Conservation (phyloP, 345 rosid species). For the Brassica rapa region DNA sequence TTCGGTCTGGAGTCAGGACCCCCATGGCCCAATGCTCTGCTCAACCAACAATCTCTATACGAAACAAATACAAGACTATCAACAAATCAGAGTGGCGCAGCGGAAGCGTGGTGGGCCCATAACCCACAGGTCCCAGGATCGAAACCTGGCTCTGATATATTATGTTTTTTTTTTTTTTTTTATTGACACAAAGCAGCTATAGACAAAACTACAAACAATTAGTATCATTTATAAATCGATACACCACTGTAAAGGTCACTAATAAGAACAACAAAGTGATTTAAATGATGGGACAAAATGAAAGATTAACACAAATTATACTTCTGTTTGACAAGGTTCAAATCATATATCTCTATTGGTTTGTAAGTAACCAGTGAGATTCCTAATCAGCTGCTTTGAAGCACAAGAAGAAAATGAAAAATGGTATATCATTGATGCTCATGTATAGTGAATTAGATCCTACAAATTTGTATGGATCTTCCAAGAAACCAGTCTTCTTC, state of each 20-base stretch:
- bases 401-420: constrained; percentile 5
- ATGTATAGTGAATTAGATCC: constrained; percentile 28
- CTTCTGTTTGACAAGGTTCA: neutral
- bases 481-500: constrained; percentile 29
- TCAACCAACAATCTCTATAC: too few species aligned
- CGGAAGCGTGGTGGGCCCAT: constrained; percentile 90
- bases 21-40: too few species aligned
- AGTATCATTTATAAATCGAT: neutral
- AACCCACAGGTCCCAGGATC: constrained; percentile 83
- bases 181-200: neutral
- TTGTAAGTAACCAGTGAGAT: neutral
- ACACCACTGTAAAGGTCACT: neutral
- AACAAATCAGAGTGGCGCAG: constrained; percentile 70
- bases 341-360: constrained; percentile 10
- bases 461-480: constrained; percentile 22
- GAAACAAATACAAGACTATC: neutral
- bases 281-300: neutral
- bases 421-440: constrained; percentile 19
- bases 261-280: constrained; percentile 28
- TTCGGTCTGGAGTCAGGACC: neutral
- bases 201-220: neutral
- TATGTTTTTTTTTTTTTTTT: neutral
- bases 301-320: neutral
- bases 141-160: constrained; percentile 62
- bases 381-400: constrained; percentile 10